These are phyloP conservation scores for Ophiostoma sp. DNA, from an alignment of 2,329 filamentous ascomycete species.

Conservation along the genomic window DNA sequence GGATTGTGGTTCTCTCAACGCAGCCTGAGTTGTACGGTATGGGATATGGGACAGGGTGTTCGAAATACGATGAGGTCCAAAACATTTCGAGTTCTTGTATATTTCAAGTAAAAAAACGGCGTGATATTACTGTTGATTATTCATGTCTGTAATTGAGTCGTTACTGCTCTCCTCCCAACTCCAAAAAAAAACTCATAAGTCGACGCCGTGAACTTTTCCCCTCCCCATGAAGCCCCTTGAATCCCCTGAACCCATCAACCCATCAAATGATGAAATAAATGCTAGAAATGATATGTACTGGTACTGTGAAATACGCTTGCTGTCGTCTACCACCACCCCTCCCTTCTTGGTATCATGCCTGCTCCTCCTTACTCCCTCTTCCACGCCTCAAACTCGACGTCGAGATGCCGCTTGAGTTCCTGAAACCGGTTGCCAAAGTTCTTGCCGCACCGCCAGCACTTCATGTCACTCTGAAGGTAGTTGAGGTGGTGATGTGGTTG, in stretches of 20 bases:
- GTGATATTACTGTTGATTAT: neutral
- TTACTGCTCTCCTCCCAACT: neutral
- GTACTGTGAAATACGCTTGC: neutral
- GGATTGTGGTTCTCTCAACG: neutral
- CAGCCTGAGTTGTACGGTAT: neutral
- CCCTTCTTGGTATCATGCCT: neutral
- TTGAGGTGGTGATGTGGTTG: neutral
- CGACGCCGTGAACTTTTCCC: neutral
- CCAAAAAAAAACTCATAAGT: neutral
- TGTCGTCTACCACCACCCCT: neutral
- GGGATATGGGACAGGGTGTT: neutral
- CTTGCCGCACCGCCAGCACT: slow-evolving; percentile 80
- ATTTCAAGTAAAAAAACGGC: neutral
- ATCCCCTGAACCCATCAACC: too few relatives aligned
- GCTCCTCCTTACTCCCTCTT: slow-evolving; percentile 41
- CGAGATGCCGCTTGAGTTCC: slow-evolving; percentile 70
- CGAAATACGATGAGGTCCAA: neutral
- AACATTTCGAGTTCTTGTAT: neutral
- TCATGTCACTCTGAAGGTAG: slow-evolving; percentile 52
- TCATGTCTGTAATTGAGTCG: neutral
- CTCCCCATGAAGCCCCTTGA: neutral
- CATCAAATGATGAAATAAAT: neutral
- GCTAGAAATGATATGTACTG: neutral
- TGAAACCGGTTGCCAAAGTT: slow-evolving; percentile 75
- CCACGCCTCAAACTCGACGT: slow-evolving; percentile 56